Evolutionary conservation across 2,329 filamentous ascomycete species (phyloP).

Genomic region (Pseudonectria foliicola): DNA sequence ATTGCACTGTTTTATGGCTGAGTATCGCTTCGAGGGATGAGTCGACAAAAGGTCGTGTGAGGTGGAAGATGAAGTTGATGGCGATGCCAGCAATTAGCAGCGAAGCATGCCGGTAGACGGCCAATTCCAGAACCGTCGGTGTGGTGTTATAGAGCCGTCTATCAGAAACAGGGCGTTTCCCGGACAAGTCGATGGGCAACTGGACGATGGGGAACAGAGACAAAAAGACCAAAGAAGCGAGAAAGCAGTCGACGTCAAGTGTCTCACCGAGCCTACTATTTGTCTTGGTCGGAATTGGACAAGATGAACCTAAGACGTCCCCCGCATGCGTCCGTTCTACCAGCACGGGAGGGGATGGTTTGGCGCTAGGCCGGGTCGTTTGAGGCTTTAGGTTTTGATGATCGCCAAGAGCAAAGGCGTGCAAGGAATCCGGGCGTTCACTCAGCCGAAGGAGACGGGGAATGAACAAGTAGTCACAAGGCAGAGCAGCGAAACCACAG

Average conservation of each 20-base stretch:
- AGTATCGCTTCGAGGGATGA: neutral
- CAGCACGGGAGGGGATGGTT: conserved; percentile 4
- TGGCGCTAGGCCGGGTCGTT: conserved; percentile 5
- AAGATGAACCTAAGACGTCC: conserved; percentile 9
- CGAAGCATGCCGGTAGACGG: too few species aligned
- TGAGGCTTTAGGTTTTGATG: conserved; percentile 9
- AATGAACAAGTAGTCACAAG: too few species aligned
- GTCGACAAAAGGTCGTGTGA: too few species aligned
- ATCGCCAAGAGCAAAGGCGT: conserved; percentile 5
- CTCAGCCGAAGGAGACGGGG: too few species aligned
- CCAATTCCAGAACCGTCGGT: too few species aligned
- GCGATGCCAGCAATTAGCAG: too few species aligned
- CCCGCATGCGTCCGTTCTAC: conserved; percentile 14
- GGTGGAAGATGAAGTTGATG: neutral
- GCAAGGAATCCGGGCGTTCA: too few species aligned
- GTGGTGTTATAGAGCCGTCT: too few species aligned
- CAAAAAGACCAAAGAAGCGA: conserved; percentile 4
- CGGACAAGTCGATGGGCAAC: conserved; percentile 3
- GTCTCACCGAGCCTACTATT: conserved; percentile 16
- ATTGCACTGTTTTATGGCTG: conserved; percentile 5
- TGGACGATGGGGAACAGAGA: conserved; percentile 7
- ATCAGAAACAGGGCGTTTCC: conserved; percentile 3
- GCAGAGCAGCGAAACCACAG: too few species aligned
- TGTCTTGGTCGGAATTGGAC: conserved; percentile 13
- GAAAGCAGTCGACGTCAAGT: conserved; percentile 16